Base-by-base conservation (phyloP, 441 rosid genomes). In the Eruca vesicaria region DNA sequence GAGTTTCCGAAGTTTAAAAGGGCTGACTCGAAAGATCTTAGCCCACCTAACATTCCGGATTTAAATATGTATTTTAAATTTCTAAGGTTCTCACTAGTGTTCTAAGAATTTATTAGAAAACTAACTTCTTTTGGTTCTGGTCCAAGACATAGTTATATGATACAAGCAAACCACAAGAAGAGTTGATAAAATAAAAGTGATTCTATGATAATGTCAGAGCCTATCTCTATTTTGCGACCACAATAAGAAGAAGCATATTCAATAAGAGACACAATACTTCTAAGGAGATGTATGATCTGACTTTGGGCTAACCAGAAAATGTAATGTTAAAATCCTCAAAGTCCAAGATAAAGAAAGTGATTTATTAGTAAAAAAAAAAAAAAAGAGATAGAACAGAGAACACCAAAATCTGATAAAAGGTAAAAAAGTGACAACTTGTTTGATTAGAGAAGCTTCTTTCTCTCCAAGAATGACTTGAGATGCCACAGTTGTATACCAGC, bases 401-500 rank as follows among this genome's bases (percentile, higher is more conserved):
- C 19, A 57, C 9, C 67, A 66, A 74, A 32, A 32, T 74, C 29
- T 43, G 7, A 45, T 31, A 2, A 19, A 14, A 1, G 9, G 7
- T 29, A 58, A 43, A 45, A 18, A n/a, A 18, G 35, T 32, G 18
- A 14, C 12, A 50, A 52, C 8, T 21, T 31, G 41, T 59, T 48
- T 35, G 63, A 58, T 74, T 78, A 92, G 50, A 90, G 85, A 72
- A 94, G 89, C 81, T 94, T 94, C 85, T 92, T 90, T 85, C 92
- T 87, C 75, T 85, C 88, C 72, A 92, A 92, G 80, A 90, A 92
- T 16, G 91, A 72, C 87, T 92, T 92, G 53, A 94, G 90, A 81
- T 94, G 94, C 98, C 98, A 90, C 26, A 88, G 41, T 59, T 94
- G 98, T 76, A 92, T 71, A 19, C 84, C 88, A 2, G 92, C 96